Evolutionary conservation across 331 rosid species (phyloP).

Genomic region (Prunus yedoensis): DNA sequence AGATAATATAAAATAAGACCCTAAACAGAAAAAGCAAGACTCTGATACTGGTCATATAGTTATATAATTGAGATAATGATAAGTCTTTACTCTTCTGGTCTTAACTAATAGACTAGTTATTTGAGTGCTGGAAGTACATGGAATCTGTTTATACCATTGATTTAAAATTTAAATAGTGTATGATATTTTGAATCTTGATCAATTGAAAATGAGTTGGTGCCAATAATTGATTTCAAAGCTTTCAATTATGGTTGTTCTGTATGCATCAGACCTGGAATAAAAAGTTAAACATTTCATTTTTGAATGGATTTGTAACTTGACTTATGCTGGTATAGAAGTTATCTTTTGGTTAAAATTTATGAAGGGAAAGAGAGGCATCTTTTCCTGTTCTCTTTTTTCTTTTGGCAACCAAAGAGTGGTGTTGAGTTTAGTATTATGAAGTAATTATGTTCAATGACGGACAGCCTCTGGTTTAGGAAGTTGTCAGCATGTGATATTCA

Average conservation of each 20-base stretch:
- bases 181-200: background rate
- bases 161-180: background rate
- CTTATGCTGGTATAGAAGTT: background rate
- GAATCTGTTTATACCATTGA: background rate
- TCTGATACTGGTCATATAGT: background rate
- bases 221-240: background rate
- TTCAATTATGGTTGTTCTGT: background rate
- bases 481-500: background rate
- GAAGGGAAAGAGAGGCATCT: background rate
- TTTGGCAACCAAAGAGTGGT: background rate
- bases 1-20: background rate
- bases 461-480: background rate
- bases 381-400: background rate
- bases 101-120: background rate
- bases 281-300: background rate
- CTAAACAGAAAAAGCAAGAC: background rate
- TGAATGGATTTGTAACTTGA: background rate
- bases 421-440: background rate
- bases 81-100: background rate
- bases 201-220: background rate
- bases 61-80: background rate
- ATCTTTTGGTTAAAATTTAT: background rate
- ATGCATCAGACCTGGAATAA: background rate
- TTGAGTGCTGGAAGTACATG: background rate
- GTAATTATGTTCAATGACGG: background rate